A percentile compares a stretch with the other conserved stretches of the same genome.
These are phyloP conservation scores for Coprinopsis sp. DNA, from an alignment of 768 basidiomycete species.

Conservation along the genomic window DNA sequence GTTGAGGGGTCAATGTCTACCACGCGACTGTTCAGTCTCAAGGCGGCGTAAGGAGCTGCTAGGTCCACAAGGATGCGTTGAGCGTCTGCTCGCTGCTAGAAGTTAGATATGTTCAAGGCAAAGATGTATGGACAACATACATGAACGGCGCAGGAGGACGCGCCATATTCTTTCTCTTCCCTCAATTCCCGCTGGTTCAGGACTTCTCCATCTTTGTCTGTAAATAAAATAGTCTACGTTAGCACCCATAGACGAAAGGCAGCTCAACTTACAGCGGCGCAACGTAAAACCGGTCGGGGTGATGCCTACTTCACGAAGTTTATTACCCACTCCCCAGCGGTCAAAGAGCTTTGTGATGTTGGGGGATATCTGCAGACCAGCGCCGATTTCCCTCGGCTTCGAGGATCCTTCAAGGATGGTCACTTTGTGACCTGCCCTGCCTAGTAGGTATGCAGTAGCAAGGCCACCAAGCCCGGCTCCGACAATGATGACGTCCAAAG, in stretches of 20 bases:
- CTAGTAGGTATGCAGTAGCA: conserved; percentile 40
- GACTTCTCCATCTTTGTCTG: conserved; percentile 28
- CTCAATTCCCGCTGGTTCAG: conserved; percentile 23
- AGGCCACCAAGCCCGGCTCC: conserved; percentile 51
- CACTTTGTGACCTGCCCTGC: conserved; percentile 43
- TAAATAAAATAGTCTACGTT: background rate
- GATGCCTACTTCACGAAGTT: conserved; percentile 33
- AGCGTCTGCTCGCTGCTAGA: conserved; percentile 45
- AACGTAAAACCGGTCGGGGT: conserved; percentile 35
- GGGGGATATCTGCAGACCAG: conserved; percentile 44
- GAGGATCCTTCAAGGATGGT: conserved; percentile 43
- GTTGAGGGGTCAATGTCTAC: conserved; percentile 17
- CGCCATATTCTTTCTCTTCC: conserved; percentile 24
- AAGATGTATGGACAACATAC: conserved; percentile 15
- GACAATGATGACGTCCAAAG: conserved; percentile 35
- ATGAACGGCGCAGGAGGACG: conserved; percentile 32
- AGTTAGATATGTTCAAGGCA: background rate
- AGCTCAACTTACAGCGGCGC: conserved; percentile 34
- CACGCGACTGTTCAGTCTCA: conserved; percentile 33
- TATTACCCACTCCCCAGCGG: conserved; percentile 46
- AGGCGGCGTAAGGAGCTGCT: conserved; percentile 31
- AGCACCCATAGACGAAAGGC: background rate
- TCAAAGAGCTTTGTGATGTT: conserved; percentile 41
- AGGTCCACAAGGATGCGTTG: conserved; percentile 33
- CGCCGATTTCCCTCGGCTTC: conserved; percentile 40